Evolutionary conservation across 2,329 filamentous ascomycete species (phyloP).

Genomic region (Chrysoporthe puriensis): DNA sequence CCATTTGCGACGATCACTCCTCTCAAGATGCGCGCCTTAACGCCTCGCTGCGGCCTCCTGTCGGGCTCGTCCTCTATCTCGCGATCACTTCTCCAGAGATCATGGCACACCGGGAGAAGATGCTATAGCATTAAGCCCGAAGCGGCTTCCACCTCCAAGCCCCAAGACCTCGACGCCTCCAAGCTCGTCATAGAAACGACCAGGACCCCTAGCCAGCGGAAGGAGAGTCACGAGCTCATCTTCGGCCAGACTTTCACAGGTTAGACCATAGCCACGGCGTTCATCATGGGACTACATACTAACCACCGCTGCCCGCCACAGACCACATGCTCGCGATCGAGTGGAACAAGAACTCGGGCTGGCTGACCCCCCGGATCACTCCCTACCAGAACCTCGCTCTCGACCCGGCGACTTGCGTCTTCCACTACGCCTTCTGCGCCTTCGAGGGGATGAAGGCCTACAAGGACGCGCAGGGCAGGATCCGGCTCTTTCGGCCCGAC

Average conservation of each 20-base stretch:
- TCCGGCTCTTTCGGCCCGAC: constrained; percentile 90
- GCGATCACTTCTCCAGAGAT: constrained; percentile 36
- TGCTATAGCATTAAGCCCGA: constrained; percentile 58
- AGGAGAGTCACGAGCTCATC: constrained; percentile 78
- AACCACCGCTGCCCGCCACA: constrained; percentile 41
- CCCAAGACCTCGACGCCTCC: constrained; percentile 74
- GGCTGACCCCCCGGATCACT: constrained; percentile 79
- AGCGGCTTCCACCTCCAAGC: constrained; percentile 54
- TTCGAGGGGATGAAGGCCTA: constrained; percentile 99
- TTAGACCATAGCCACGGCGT: constrained; percentile 42
- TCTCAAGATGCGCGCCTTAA: constrained; percentile 51
- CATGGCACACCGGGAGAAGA: constrained; percentile 43
- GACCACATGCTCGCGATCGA: constrained; percentile 97
- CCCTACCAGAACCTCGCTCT: constrained; percentile 98
- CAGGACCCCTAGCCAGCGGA: constrained; percentile 71
- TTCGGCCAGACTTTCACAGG: constrained; percentile 93
- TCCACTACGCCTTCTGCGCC: constrained; percentile 97
- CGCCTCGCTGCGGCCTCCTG: constrained; percentile 46
- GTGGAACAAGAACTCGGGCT: constrained; percentile 86
- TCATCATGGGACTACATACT: not conserved
- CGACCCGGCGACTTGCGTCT: constrained; percentile 93
- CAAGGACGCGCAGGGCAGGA: constrained; percentile 77
- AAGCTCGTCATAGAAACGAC: constrained; percentile 78
- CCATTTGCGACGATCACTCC: not conserved
- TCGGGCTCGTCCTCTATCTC: constrained; percentile 37